Evolutionary conservation across 805 yeast genomes (phyloP), one percentile per base, ranked within the genome.

Genomic region (Ogataea chonburiensis): DNA sequence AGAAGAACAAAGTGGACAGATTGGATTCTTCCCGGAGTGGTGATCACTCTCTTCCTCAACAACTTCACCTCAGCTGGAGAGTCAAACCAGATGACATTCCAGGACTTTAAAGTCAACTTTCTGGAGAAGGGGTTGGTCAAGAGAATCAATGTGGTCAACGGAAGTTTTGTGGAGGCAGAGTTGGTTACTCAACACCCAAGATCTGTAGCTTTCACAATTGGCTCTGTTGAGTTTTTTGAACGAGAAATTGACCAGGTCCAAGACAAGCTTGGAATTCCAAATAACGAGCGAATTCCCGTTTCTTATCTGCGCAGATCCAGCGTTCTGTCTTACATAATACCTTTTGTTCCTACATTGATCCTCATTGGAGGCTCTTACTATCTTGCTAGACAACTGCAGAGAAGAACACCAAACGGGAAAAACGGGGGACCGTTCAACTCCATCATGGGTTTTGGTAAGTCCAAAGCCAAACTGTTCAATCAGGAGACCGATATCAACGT

Each of bases 401-500:
- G 56, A 42, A 49, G 46, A 26, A 46, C 57, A 61, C 81, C 89
- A 28, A 67, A 64, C 14, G 66, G 65, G 7, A 65, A 65, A 17
- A 70, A 69, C 32, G 73, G 77, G 3, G 86, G 87, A 29, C 91
- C 91, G 3, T 75, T 83, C 43, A 88, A 88, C 35, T 95, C 95
- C 4, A 73, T 85, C 11, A 78, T 85, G 63, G 75, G 76, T 36
- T 85, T 89, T 55, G 96, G 97, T 40, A 86, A 88, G 58, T 82
- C 94, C 24, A 86, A 85, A 39, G 98, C 98, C 4, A 86, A 87
- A 59, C 71, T 80, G 45, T 91, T 91, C 68, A 91, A 93, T 61
- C 86, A 83, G 56, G 97, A 93, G 49, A 81, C 89, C 2, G 95
- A 87, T 45, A 85, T 93, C 43, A 86, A 86, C 57, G 81, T 87